Percentiles rank a stretch among this genome's conserved stretches.
Conservation (phyloP, 441 rosid genomes). For the Metrosideros polymorpha region DNA sequence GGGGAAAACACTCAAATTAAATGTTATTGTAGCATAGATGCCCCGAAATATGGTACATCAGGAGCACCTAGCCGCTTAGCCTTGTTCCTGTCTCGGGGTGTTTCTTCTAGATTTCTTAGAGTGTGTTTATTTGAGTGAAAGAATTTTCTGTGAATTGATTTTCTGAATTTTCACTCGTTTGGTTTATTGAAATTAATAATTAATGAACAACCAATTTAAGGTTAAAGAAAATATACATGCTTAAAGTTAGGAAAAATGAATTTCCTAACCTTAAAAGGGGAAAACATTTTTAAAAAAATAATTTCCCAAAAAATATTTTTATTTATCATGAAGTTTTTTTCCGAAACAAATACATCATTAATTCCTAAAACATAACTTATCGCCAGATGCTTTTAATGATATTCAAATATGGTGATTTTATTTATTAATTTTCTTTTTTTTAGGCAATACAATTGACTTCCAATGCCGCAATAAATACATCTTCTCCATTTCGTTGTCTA, state of each 20-base stretch:
- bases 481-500: background rate
- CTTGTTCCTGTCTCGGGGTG: background rate
- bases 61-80: background rate
- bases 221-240: background rate
- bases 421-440: background rate
- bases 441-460: background rate
- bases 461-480: background rate
- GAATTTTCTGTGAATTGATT: background rate
- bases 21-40: accelerated
- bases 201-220: background rate
- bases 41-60: accelerated
- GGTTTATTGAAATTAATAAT: no score
- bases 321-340: no score
- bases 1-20: background rate
- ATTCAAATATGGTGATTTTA: background rate
- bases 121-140: no score
- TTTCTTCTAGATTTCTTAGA: background rate
- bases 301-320: background rate
- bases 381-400: background rate
- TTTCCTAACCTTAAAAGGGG: accelerated
- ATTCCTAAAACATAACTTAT: no score
- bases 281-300: no score
- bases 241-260: no score
- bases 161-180: accelerated
- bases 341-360: no score